phyloP scores from a whole-genome alignment of 2,329 filamentous ascomycete species.

The Uncinocarpus reesii region DNA sequence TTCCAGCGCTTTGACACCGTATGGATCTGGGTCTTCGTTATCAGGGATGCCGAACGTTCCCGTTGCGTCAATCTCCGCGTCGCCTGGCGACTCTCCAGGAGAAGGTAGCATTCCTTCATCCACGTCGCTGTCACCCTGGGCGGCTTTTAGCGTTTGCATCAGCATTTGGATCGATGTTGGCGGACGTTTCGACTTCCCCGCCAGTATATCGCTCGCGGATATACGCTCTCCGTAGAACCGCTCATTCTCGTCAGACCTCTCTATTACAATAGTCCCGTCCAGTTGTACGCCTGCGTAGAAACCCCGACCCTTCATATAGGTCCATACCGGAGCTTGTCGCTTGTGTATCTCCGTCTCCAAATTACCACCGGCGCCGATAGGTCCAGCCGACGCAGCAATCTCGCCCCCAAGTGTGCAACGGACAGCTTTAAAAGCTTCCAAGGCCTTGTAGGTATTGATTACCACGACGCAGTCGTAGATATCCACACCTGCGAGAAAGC shows the following conservation, averaged over 20 bases:
- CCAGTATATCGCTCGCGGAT: constrained; percentile 52
- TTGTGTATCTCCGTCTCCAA: constrained; percentile 61
- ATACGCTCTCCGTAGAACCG: constrained; percentile 66
- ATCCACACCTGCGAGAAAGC: constrained; percentile 83
- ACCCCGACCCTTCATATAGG: constrained; percentile 80
- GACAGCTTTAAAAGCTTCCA: constrained; percentile 73
- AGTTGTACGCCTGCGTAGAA: constrained; percentile 80
- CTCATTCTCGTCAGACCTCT: constrained; percentile 79
- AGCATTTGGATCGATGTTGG: constrained; percentile 50
- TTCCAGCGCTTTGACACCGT: constrained; percentile 80
- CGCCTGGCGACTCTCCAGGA: constrained; percentile 63
- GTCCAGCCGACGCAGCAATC: constrained; percentile 64
- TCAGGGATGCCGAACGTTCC: constrained; percentile 67
- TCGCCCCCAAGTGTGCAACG: constrained; percentile 74
- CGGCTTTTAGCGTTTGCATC: constrained; percentile 75
- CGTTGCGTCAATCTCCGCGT: constrained; percentile 49
- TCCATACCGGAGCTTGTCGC: constrained; percentile 62
- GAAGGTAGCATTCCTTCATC: constrained; percentile 57
- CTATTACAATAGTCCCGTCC: constrained; percentile 77
- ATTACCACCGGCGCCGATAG: constrained; percentile 63
- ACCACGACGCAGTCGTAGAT: constrained; percentile 94
- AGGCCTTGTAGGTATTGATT: constrained; percentile 73
- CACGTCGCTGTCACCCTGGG: constrained; percentile 70
- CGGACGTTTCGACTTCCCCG: constrained; percentile 49
- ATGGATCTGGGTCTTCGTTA: constrained; percentile 77